phyloP scores from a whole-genome alignment of 768 basidiomycete genomes.

The Scleroderma citrinum region DNA sequence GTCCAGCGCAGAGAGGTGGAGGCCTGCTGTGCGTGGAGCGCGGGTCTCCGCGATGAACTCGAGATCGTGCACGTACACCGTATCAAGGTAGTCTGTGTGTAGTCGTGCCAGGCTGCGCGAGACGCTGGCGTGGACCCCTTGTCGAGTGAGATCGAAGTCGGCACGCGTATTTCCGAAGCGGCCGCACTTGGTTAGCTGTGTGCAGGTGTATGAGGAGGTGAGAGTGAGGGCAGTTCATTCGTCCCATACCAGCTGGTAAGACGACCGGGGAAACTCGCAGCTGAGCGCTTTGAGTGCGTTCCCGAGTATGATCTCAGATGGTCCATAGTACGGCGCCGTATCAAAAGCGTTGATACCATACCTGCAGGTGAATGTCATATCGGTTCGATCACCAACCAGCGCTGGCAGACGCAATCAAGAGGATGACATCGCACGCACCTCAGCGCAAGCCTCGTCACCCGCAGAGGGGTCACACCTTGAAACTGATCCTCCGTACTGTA shows the following conservation, averaged over 20 bases:
- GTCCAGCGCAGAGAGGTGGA: slow-evolving; percentile 49
- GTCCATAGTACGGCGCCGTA: slow-evolving; percentile 76
- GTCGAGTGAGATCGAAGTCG: slow-evolving; percentile 71
- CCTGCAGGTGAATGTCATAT: slow-evolving; percentile 30
- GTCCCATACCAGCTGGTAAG: slow-evolving; percentile 60
- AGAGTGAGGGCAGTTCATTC: background rate
- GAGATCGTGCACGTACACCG: slow-evolving; percentile 79
- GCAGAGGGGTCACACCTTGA: slow-evolving; percentile 49
- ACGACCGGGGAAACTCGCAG: slow-evolving; percentile 68
- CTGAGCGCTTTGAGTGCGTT: slow-evolving; percentile 53
- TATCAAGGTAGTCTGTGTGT: slow-evolving; percentile 73
- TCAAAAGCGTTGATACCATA: slow-evolving; percentile 82
- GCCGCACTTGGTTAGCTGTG: slow-evolving; percentile 82
- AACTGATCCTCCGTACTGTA: slow-evolving; percentile 63
- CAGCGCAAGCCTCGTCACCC: slow-evolving; percentile 68
- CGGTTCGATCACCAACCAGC: background rate
- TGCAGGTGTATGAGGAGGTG: background rate
- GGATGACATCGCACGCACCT: slow-evolving; percentile 39
- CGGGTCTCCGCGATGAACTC: slow-evolving; percentile 65
- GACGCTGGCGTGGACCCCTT: slow-evolving; percentile 60
- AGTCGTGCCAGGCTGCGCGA: slow-evolving; percentile 60
- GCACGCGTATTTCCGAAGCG: slow-evolving; percentile 50
- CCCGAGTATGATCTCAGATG: slow-evolving; percentile 74
- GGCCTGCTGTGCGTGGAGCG: slow-evolving; percentile 44
- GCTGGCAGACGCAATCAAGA: too few species aligned